A percentile compares a stretch with the other conserved stretches of the same genome.
Conservation (phyloP, 2,329 filamentous ascomycete species). For the Stemphylium vesicarium region DNA sequence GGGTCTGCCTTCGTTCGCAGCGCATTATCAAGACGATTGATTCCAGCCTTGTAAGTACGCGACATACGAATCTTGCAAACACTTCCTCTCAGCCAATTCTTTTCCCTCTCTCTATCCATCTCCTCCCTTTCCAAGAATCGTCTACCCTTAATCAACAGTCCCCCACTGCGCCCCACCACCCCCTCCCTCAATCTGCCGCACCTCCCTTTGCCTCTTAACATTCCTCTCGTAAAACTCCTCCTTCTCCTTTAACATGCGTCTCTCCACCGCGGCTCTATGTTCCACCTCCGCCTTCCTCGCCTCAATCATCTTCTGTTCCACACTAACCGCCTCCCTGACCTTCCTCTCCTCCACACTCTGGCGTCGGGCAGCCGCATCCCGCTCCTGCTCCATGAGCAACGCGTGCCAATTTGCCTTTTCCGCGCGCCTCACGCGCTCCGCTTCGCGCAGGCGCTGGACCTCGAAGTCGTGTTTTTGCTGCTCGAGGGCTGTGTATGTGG, state of each 20-base stretch:
- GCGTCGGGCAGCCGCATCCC: conserved; percentile 29
- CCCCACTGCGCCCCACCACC: conserved; percentile 29
- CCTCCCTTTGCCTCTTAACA: conserved; percentile 38
- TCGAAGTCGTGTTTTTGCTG: conserved; percentile 43
- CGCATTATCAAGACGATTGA: no score
- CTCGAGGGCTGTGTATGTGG: conserved; percentile 31
- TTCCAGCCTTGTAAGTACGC: not conserved
- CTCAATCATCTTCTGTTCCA: conserved; percentile 32
- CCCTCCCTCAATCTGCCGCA: conserved; percentile 38
- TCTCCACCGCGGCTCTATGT: conserved; percentile 34
- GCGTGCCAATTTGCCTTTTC: conserved; percentile 42
- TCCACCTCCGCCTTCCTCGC: conserved; percentile 36
- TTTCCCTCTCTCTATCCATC: no score
- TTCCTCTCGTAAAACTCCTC: conserved; percentile 44
- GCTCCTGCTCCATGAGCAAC: conserved; percentile 38
- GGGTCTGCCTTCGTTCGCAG: conserved; percentile 2
- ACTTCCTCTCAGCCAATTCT: no score
- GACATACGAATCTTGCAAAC: no score
- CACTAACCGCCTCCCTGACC: conserved; percentile 15
- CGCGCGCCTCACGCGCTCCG: conserved; percentile 40
- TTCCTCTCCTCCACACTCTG: conserved; percentile 34
- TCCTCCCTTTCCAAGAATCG: no score
- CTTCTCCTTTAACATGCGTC: conserved; percentile 39
- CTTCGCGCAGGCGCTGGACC: conserved; percentile 36
- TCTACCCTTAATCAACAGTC: conserved; percentile 39